Evolutionary conservation across 1,284 basidiomycete genomes (phyloP), one percentile per base, ranked within the genome.

Genomic region (Leccinum proliferum): DNA sequence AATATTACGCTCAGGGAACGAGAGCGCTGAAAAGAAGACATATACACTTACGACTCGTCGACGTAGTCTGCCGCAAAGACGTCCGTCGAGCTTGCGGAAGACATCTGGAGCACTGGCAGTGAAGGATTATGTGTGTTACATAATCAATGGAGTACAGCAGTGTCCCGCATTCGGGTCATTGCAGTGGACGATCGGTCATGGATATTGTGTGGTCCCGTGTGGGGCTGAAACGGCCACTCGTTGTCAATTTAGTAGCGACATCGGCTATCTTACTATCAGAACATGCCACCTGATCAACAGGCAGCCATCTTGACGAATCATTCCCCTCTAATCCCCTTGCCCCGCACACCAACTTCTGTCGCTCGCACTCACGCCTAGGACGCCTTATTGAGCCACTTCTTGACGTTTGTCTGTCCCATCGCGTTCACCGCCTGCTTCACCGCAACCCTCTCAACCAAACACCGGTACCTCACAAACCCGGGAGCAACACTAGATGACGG

Each of bases 381-480:
- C 8, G 81, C 80, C 67, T 85, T 90, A 57, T 75, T 83, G 60
- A 92, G 77, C 90, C 91, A 93, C 69, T 88, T 89, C 72, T 83
- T 89, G 62, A 93, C 72, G 67, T 81, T 87, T n/a, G 85, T 82
- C 68, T 90, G 87, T 2, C 85, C 86, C 60, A 79, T 78, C 67
- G 76, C 81, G 58, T 88, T 87, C n/a, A 92, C 79, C 5, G 85
- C 83, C 65, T 77, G 81, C 75, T 83, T 88, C 48, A 92, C 78
- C 15, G 85, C 83, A 8, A 78, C 78, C 63, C 83, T 77, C 53
- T 84, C 83, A 2, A 87, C 76, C 8, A 76, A 73, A 65, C 83
- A 90, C 48, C 86, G 81, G 72, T 91, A 87, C 62, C 84, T 85
- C 57, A 84, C 73, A 68, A 91, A 93, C 67, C 87, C 86, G 63